A percentile compares a stretch with the other conserved stretches of the same genome.
phyloP scores from a whole-genome alignment of 176 grass and related monocot genomes.

The Musa acuminata region DNA sequence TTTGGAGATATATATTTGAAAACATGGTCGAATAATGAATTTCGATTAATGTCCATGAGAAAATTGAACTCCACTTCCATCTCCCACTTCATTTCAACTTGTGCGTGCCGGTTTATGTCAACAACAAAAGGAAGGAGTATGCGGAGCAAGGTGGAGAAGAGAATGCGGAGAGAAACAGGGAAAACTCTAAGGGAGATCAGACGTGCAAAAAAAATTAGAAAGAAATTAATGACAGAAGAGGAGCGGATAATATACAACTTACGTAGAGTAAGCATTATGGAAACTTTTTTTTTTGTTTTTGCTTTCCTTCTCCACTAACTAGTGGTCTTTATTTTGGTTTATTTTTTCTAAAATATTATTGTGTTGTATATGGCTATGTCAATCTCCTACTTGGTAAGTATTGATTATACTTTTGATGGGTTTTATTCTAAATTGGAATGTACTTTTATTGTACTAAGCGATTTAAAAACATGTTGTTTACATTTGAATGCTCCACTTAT shows the following conservation, averaged over 20 bases:
- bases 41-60: background rate
- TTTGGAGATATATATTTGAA: constrained; percentile 1
- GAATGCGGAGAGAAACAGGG: constrained; percentile 80
- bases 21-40: constrained; percentile 2
- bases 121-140: constrained; percentile 78
- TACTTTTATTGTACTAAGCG: too few species aligned
- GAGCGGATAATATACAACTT: constrained; percentile 83
- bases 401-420: background rate
- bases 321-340: too few species aligned
- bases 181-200: constrained; percentile 81
- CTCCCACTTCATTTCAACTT: constrained; percentile 9
- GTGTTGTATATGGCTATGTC: too few species aligned
- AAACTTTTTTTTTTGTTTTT: background rate
- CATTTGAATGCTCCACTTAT: background rate
- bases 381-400: background rate
- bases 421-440: background rate
- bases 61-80: background rate
- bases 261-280: constrained; percentile 42
- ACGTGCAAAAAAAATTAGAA: constrained; percentile 77
- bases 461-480: constrained; percentile 1
- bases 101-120: constrained; percentile 53
- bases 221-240: constrained; percentile 94
- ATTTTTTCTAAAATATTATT: too few species aligned
- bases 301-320: too few species aligned
- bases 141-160: constrained; percentile 91